These are phyloP conservation scores for Hymenochaete sp. DNA, from an alignment of 1,284 basidiomycete species.

Conservation along the genomic window DNA sequence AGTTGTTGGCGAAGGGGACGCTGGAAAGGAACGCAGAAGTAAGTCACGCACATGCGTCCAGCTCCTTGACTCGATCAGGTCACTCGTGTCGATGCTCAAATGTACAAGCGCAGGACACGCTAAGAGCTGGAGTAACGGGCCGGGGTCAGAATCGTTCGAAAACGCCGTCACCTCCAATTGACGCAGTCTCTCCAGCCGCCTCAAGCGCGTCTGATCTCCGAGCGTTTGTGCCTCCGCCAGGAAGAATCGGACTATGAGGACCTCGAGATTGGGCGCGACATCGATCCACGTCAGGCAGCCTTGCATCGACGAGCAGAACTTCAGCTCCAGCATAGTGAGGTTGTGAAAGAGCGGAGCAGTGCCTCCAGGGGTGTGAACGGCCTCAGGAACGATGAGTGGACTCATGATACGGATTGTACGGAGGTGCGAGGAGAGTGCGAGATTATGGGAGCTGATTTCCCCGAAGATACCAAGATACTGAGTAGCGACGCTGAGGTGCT, in stretches of 20 bases:
- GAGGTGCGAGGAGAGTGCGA: constrained; percentile 6
- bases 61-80: neutral
- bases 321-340: constrained; percentile 8
- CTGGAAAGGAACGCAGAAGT: constrained; percentile 8
- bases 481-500: constrained; percentile 8
- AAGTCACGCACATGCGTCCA: constrained; percentile 1
- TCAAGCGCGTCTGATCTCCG: neutral
- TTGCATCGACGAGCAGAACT: constrained; percentile 5
- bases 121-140: constrained; percentile 6
- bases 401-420: constrained; percentile 5
- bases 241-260: constrained; percentile 6
- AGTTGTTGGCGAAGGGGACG: no score
- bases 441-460: constrained; percentile 4
- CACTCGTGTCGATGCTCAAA: constrained; percentile 4
- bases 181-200: constrained; percentile 2
- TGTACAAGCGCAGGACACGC: constrained; percentile 5
- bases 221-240: neutral
- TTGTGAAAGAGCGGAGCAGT: no score
- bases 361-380: neutral
- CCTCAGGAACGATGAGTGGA: constrained; percentile 6
- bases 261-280: constrained; percentile 11
- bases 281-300: constrained; percentile 12
- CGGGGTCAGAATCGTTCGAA: constrained; percentile 5
- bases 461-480: constrained; percentile 10
- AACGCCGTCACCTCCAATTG: constrained; percentile 7